These are phyloP conservation scores for Gracilaria domingensis DNA, from an alignment of 23 red algal genomes.

Conservation along the genomic window DNA sequence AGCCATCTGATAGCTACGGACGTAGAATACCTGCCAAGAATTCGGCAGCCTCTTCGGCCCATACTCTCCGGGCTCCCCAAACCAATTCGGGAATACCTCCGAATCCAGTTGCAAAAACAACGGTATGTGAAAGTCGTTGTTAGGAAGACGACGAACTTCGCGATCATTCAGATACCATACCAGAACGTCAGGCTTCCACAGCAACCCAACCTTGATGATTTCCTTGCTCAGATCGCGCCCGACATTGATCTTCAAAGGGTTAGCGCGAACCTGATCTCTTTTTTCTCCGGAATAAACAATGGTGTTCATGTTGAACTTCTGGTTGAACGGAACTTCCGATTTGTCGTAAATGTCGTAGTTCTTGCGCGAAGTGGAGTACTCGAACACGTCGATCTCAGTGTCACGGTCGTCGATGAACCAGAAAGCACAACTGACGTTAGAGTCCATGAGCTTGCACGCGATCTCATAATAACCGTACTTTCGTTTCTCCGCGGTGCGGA, in stretches of 20 bases:
- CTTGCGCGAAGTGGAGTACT: constrained; percentile 29
- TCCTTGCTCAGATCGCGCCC: constrained; percentile 13
- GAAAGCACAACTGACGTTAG: constrained; percentile 46
- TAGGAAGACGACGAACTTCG: constrained; percentile 3
- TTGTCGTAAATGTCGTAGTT: too few species aligned
- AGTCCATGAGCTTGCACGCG: constrained; percentile 40
- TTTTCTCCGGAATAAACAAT: background rate
- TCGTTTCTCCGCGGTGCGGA: constrained; percentile 24
- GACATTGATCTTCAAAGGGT: too few species aligned
- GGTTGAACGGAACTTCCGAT: background rate
- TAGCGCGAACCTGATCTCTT: background rate
- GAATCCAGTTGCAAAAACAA: too few species aligned
- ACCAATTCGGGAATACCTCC: too few species aligned
- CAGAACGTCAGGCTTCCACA: constrained; percentile 17
- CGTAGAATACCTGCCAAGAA: constrained; percentile 49
- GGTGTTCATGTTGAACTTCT: constrained; percentile 45
- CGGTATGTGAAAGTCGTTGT: too few species aligned
- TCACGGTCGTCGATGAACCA: constrained; percentile 39
- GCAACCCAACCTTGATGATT: constrained; percentile 33
- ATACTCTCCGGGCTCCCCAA: constrained; percentile 35
- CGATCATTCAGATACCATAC: constrained; percentile 56
- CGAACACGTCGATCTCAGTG: constrained; percentile 66
- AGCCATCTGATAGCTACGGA: too few species aligned
- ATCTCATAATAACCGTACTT: too few species aligned
- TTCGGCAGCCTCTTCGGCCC: constrained; percentile 37